Percentiles rank a stretch among this genome's conserved stretches.
Evolutionary conservation across 2,329 filamentous ascomycete species (phyloP).

Genomic region (Neocatenulostroma microsporum): DNA sequence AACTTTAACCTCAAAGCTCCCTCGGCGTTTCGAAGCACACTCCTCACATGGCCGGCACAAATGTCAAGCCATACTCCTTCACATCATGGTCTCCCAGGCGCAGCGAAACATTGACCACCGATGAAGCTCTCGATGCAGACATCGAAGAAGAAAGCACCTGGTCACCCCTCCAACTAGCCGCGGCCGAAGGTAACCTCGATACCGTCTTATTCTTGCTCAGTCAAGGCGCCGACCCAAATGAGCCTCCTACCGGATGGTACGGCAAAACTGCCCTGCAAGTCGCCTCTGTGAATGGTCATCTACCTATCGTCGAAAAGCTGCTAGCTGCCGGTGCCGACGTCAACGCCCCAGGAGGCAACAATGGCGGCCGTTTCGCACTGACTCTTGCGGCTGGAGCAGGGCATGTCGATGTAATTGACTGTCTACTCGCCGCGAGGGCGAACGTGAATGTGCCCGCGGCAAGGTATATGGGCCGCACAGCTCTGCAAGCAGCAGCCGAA

Average conservation of each 20-base stretch:
- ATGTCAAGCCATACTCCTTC: too few relatives aligned
- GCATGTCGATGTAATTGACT: constrained; percentile 11
- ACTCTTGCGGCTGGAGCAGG: constrained; percentile 15
- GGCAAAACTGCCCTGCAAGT: constrained; percentile 20
- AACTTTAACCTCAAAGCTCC: too few relatives aligned
- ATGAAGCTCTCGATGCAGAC: too few relatives aligned
- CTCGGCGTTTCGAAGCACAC: too few relatives aligned
- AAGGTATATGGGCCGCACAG: constrained; percentile 17
- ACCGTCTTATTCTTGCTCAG: neutral
- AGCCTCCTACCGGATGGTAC: constrained; percentile 17
- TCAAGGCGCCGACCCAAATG: constrained; percentile 6
- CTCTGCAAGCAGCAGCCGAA: constrained; percentile 17
- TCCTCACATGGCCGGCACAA: too few relatives aligned
- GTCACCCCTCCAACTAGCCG: constrained; percentile 4
- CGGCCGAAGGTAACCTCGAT: neutral
- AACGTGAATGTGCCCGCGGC: constrained; percentile 13
- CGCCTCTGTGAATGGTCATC: constrained; percentile 13
- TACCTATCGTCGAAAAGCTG: constrained; percentile 12
- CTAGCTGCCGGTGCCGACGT: constrained; percentile 12
- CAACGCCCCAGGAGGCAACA: constrained; percentile 16
- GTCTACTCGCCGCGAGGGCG: constrained; percentile 12
- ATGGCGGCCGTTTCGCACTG: constrained; percentile 14
- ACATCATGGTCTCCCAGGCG: too few relatives aligned
- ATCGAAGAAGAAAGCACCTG: too few relatives aligned
- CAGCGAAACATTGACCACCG: too few relatives aligned